Percentiles rank a stretch among this genome's conserved stretches.
Evolutionary conservation across 495 filamentous ascomycete genomes (phyloP).

Genomic region (Penicillium malachiteum): DNA sequence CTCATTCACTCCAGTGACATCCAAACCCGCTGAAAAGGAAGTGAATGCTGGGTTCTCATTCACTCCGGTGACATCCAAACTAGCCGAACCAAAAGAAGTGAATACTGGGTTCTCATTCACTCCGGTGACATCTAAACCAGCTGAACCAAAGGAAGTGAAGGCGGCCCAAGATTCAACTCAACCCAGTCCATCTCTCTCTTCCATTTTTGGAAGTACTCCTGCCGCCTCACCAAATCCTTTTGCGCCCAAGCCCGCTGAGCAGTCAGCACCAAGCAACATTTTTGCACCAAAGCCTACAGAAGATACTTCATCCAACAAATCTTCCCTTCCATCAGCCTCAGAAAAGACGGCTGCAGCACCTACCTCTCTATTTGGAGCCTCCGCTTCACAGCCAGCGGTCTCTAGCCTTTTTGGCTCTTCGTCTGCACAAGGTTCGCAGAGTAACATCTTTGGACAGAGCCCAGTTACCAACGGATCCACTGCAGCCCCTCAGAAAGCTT

Average conservation of each 20-base stretch:
- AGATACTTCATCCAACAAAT: background rate
- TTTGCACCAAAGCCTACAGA: constrained; percentile 11
- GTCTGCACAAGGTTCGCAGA: background rate
- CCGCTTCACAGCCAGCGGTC: background rate
- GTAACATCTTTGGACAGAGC: background rate
- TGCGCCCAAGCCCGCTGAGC: constrained; percentile 4
- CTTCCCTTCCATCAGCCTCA: background rate
- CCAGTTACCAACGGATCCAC: background rate
- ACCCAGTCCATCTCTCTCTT: background rate
- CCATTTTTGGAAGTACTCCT: background rate
- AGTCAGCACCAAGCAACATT: constrained; percentile 4
- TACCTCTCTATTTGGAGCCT: background rate
- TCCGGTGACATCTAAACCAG: constrained; percentile 5
- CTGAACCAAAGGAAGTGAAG: background rate
- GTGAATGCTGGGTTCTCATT: background rate
- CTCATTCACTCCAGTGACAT: background rate
- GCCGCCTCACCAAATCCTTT: constrained; percentile 7
- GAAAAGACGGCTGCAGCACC: background rate
- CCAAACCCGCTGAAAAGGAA: background rate
- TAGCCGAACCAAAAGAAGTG: background rate
- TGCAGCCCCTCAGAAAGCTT: background rate
- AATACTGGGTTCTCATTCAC: constrained; percentile 1
- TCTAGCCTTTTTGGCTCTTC: background rate
- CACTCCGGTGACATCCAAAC: background rate
- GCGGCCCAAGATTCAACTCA: background rate